Evolutionary conservation across 1,284 basidiomycete species (phyloP).

Genomic region (Marasmius fiardii): DNA sequence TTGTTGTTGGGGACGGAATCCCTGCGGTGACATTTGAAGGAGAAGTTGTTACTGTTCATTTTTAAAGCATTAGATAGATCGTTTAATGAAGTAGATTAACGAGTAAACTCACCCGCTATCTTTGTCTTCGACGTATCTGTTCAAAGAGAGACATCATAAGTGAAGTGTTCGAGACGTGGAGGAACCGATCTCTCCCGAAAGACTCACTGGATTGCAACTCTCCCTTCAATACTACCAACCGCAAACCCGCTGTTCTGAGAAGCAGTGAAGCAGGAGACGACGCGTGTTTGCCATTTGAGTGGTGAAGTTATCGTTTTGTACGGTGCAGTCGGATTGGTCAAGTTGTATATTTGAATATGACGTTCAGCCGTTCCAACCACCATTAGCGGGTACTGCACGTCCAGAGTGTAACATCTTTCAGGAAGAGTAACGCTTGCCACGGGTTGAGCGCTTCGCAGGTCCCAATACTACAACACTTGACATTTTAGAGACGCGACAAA

Average conservation of each 20-base stretch:
- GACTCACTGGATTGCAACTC: conserved; percentile 94
- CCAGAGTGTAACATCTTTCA: conserved; percentile 88
- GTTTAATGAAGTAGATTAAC: too few species aligned
- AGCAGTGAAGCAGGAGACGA: conserved; percentile 82
- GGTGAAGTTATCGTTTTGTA: conserved; percentile 84
- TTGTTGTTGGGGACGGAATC: conserved; percentile 63
- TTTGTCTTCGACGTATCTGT: conserved; percentile 81
- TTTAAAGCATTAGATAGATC: neutral
- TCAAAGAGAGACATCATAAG: neutral
- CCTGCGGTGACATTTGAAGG: conserved; percentile 94
- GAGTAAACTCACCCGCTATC: conserved; percentile 52
- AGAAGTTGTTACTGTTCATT: conserved; percentile 74
- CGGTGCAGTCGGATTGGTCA: conserved; percentile 73
- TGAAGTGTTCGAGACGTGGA: neutral
- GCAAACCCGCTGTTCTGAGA: conserved; percentile 77
- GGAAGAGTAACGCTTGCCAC: conserved; percentile 79
- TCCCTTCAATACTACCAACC: conserved; percentile 92
- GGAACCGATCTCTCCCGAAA: neutral
- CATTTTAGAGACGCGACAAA: neutral
- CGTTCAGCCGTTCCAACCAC: conserved; percentile 95
- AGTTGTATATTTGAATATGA: conserved; percentile 86
- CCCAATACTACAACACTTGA: conserved; percentile 77
- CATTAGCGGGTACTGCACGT: conserved; percentile 82
- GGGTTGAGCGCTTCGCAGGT: conserved; percentile 71
- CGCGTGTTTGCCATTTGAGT: conserved; percentile 93